Conservation (phyloP, 805 yeast genomes). For the Pichia ethanolica region DNA sequence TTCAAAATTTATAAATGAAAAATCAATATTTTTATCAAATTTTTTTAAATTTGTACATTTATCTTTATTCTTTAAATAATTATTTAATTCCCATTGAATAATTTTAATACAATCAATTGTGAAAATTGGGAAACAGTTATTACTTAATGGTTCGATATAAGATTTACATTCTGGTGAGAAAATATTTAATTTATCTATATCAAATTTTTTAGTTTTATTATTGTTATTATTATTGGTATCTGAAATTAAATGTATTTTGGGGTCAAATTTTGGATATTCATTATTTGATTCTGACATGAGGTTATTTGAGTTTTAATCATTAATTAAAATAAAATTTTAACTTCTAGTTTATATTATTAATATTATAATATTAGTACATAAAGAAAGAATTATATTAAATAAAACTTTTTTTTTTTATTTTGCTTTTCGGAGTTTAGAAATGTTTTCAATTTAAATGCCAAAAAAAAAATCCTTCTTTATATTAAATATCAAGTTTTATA, state of each 20-base stretch:
- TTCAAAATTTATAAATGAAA: constrained; percentile 11
- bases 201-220: neutral
- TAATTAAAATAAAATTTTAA: too few relatives aligned
- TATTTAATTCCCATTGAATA: constrained; percentile 34
- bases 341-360: too few relatives aligned
- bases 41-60: constrained; percentile 9
- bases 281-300: neutral
- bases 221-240: neutral
- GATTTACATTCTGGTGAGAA: constrained; percentile 13
- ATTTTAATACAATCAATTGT: constrained; percentile 36
- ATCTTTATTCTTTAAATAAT: constrained; percentile 29
- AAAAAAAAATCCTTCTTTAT: too few relatives aligned
- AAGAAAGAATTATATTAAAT: too few relatives aligned
- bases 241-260: constrained; percentile 15
- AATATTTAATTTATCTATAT: constrained; percentile 11
- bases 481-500: too few relatives aligned
- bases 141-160: constrained; percentile 20
- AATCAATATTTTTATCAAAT: neutral
- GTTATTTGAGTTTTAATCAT: neutral
- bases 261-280: constrained; percentile 18
- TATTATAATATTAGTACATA: too few relatives aligned
- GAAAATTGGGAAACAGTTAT: constrained; percentile 35
- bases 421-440: too few relatives aligned
- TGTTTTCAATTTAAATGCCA: too few relatives aligned
- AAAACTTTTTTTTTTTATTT: too few relatives aligned